Evolutionary conservation across 73 alveolate species (phyloP).

Genomic region (Symbiodinium pilosum): DNA sequence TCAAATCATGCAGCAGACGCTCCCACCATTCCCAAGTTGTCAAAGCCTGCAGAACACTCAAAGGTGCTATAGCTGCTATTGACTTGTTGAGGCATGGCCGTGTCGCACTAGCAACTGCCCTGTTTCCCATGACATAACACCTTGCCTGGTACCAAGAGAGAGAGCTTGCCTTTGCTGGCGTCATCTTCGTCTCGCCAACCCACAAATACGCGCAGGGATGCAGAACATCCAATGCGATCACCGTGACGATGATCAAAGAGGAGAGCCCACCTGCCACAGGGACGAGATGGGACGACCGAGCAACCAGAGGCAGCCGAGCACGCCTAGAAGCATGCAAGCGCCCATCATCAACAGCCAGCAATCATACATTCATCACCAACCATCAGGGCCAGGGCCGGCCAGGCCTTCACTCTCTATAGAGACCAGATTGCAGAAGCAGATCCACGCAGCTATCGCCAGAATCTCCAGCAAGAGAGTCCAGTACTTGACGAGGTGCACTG

Average conservation of each 20-base stretch:
- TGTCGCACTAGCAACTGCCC: too few species aligned
- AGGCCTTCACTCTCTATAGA: background rate
- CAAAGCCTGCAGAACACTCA: slow-evolving; percentile 23
- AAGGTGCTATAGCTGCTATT: too few species aligned
- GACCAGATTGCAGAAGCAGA: slow-evolving; percentile 5
- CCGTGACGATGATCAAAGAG: slow-evolving; percentile 87
- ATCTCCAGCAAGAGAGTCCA: slow-evolving; percentile 65
- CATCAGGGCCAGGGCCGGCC: slow-evolving; percentile 8
- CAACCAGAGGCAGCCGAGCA: background rate
- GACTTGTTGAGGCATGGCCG: too few species aligned
- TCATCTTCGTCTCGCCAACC: slow-evolving; percentile 86
- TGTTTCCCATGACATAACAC: too few species aligned
- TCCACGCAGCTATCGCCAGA: slow-evolving; percentile 60
- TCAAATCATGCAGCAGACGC: slow-evolving; percentile 39
- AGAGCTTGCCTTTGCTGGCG: slow-evolving; percentile 54
- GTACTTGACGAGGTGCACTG: slow-evolving; percentile 70
- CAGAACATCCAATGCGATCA: slow-evolving; percentile 75
- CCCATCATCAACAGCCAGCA: too few species aligned
- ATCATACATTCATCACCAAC: too few species aligned
- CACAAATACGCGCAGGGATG: slow-evolving; percentile 88
- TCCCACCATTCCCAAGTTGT: slow-evolving; percentile 84
- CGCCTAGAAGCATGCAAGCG: too few species aligned
- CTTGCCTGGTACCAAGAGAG: slow-evolving; percentile 94
- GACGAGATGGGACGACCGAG: background rate
- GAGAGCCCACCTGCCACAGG: slow-evolving; percentile 38